A percentile compares a stretch with the other conserved stretches of the same genome.
Evolutionary conservation across 1,284 basidiomycete genomes (phyloP).

Genomic region (Ceratobasidium sp.): DNA sequence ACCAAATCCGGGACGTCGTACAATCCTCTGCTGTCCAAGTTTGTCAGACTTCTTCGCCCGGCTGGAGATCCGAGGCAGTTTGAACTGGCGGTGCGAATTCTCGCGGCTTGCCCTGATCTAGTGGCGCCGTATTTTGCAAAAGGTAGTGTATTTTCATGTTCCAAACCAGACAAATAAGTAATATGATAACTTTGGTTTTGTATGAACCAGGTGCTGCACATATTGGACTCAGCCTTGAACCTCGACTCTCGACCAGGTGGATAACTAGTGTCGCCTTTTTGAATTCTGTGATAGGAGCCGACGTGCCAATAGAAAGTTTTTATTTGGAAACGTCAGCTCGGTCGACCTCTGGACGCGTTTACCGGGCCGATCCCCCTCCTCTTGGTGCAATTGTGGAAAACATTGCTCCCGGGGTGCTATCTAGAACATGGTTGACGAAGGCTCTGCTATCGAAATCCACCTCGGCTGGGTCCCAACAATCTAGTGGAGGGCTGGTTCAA

Average conservation of each 20-base stretch:
- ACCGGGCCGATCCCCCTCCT: conserved; percentile 65
- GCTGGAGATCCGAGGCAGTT: conserved; percentile 88
- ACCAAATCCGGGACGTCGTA: conserved; percentile 61
- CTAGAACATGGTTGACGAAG: conserved; percentile 76
- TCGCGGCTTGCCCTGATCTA: conserved; percentile 84
- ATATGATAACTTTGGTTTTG: conserved; percentile 35
- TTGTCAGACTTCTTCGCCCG: conserved; percentile 76
- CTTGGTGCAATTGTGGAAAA: conserved; percentile 74
- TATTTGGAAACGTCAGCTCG: conserved; percentile 4
- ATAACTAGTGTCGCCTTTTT: conserved; percentile 86
- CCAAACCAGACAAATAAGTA: not conserved
- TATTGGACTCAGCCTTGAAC: conserved; percentile 80
- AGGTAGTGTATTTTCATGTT: conserved; percentile 58
- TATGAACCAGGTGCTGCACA: conserved; percentile 67
- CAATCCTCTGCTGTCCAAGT: conserved; percentile 84
- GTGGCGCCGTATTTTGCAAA: conserved; percentile 55
- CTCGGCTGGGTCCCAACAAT: conserved; percentile 46
- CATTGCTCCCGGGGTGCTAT: conserved; percentile 72
- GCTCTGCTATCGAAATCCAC: conserved; percentile 60
- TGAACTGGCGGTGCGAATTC: conserved; percentile 80
- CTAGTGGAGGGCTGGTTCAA: conserved; percentile 68
- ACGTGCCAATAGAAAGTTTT: conserved; percentile 10
- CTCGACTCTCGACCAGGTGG: conserved; percentile 87
- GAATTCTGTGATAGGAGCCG: not conserved
- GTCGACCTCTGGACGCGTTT: not conserved